Evolutionary conservation across 2,329 filamentous ascomycete species (phyloP).

Genomic region (Stenocarpella maydis): DNA sequence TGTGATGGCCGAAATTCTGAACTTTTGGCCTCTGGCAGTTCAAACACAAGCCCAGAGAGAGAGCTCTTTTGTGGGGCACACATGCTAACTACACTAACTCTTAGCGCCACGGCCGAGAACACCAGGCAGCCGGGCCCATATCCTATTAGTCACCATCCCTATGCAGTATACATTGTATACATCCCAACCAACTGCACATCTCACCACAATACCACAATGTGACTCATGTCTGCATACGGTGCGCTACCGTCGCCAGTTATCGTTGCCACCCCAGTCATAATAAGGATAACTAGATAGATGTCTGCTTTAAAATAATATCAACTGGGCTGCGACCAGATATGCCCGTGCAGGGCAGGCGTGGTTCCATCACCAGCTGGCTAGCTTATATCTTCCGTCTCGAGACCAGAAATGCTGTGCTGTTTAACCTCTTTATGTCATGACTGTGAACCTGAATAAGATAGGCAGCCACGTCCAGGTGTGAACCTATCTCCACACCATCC

Average conservation of each 20-base stretch:
- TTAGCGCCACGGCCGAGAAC: conserved; percentile 1
- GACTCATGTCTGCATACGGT: not conserved
- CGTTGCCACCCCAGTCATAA: not conserved
- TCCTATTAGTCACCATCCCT: not conserved
- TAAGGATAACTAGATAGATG: not conserved
- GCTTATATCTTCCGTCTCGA: not conserved
- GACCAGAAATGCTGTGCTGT: conserved; percentile 10
- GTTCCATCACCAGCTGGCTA: not conserved
- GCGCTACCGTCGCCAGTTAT: not conserved
- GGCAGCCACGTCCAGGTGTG: not conserved
- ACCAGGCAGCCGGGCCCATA: conserved; percentile 1
- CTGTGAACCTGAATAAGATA: not conserved
- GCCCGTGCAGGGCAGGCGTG: not conserved
- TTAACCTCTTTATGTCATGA: not conserved
- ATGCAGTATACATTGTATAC: too few species aligned
- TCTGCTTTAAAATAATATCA: not conserved
- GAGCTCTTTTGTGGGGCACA: conserved; percentile 29
- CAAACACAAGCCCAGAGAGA: not conserved
- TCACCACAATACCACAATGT: not conserved
- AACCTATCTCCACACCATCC: not conserved
- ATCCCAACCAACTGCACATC: too few species aligned
- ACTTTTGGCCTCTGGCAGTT: too few species aligned
- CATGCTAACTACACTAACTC: not conserved
- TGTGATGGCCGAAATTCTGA: conserved; percentile 30
- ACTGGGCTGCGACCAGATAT: not conserved